A percentile compares a stretch with the other conserved stretches of the same genome.
These are phyloP conservation scores for Ogataea ganodermae DNA, from an alignment of 805 yeast species.

Conservation along the genomic window DNA sequence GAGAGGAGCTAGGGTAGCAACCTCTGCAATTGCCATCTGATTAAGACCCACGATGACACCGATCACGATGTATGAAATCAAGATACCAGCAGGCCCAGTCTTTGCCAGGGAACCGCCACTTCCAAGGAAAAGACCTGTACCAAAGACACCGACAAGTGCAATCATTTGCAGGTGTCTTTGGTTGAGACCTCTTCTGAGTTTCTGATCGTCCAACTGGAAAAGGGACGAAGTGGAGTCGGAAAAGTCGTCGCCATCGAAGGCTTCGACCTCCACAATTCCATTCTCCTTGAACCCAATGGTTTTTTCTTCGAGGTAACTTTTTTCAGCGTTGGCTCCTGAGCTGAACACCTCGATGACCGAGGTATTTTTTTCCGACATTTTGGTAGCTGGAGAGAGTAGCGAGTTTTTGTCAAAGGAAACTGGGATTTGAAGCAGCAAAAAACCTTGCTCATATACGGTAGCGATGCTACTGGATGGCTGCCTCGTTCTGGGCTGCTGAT, in stretches of 20 bases:
- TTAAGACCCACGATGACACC: conserved; percentile 59
- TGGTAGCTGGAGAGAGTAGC: background rate
- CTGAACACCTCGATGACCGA: conserved; percentile 1
- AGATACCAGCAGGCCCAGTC: conserved; percentile 40
- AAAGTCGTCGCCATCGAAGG: background rate
- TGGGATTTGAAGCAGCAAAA: no score
- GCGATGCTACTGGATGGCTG: no score
- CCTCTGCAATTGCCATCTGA: conserved; percentile 53
- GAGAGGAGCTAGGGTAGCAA: conserved; percentile 57
- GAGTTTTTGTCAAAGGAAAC: no score
- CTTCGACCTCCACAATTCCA: background rate
- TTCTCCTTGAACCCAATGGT: conserved; percentile 1
- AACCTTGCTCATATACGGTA: no score
- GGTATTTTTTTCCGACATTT: background rate
- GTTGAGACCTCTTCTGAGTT: conserved; percentile 41
- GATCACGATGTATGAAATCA: conserved; percentile 61
- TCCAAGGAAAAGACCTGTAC: conserved; percentile 61
- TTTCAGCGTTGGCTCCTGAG: conserved; percentile 1
- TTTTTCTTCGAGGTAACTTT: background rate
- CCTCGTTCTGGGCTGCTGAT: no score
- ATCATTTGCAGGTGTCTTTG: conserved; percentile 61
- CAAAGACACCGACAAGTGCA: conserved; percentile 72
- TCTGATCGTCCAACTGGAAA: conserved; percentile 9
- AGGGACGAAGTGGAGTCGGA: conserved; percentile 1
- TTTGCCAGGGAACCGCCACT: conserved; percentile 43